These are phyloP conservation scores for Penicillium sclerotigenum DNA, from an alignment of 2,329 filamentous ascomycete species.

Conservation along the genomic window DNA sequence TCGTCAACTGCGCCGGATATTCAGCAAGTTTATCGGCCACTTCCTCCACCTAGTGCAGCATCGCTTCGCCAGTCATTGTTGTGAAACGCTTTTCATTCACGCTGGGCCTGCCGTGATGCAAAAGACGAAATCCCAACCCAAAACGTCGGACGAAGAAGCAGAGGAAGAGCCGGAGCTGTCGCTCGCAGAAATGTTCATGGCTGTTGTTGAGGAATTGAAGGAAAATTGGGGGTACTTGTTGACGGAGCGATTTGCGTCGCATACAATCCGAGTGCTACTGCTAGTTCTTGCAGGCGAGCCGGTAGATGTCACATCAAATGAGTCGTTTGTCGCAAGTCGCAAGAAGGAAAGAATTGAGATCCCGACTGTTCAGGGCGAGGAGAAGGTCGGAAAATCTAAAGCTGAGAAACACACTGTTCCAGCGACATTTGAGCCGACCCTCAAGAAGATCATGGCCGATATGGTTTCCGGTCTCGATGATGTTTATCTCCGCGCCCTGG, in stretches of 20 bases:
- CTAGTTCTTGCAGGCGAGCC: constrained; percentile 81
- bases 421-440: constrained; percentile 69
- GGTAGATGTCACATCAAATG: constrained; percentile 65
- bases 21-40: constrained; percentile 79
- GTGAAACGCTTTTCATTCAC: constrained; percentile 84
- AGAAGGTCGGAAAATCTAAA: constrained; percentile 49
- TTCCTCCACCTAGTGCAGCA: constrained; percentile 90
- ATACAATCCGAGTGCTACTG: constrained; percentile 80
- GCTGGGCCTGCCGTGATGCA: constrained; percentile 74
- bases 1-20: constrained; percentile 79
- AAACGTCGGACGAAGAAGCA: constrained; percentile 44
- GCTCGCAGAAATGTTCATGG: constrained; percentile 82
- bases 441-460: constrained; percentile 78
- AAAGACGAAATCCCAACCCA: constrained; percentile 57
- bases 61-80: constrained; percentile 95
- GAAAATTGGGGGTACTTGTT: constrained; percentile 77
- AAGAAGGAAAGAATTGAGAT: constrained; percentile 81
- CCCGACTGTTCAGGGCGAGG: constrained; percentile 45
- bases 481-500: constrained; percentile 76
- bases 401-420: constrained; percentile 62
- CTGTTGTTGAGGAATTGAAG: constrained; percentile 83
- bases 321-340: constrained; percentile 80
- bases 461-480: constrained; percentile 72
- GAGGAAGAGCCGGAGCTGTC: constrained; percentile 52
- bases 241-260: constrained; percentile 85